These are phyloP conservation scores for Russula earlei DNA, from an alignment of 768 basidiomycete species.

Conservation along the genomic window DNA sequence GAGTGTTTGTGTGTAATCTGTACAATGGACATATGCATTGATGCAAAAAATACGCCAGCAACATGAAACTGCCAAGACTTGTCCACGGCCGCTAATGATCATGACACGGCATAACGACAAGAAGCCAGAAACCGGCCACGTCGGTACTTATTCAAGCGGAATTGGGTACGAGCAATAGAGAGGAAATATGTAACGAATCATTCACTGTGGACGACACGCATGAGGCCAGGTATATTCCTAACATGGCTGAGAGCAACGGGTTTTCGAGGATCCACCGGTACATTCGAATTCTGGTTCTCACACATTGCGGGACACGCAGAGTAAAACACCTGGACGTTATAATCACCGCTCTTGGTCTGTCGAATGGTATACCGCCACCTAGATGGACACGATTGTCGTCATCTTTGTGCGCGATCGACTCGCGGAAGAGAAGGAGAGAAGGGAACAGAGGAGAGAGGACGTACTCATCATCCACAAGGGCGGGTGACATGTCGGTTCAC, in stretches of 20 bases:
- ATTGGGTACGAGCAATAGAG: too few relatives aligned
- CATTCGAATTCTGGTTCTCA: constrained; percentile 27
- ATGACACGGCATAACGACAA: too few relatives aligned
- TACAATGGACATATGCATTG: neutral
- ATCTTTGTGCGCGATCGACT: constrained; percentile 2
- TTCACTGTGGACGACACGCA: constrained; percentile 52
- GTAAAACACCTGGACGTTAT: constrained; percentile 56
- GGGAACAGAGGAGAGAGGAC: constrained; percentile 24
- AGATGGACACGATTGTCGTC: neutral
- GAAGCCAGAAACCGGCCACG: neutral
- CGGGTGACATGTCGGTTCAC: constrained; percentile 43
- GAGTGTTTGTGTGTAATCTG: neutral
- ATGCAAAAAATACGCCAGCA: neutral
- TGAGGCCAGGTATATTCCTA: constrained; percentile 57
- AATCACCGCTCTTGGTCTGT: constrained; percentile 45
- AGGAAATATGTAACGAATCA: neutral
- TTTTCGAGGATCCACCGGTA: constrained; percentile 41
- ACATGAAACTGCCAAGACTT: neutral
- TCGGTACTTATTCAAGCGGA: neutral
- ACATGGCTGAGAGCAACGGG: constrained; percentile 56
- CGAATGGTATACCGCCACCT: constrained; percentile 62
- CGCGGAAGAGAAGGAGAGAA: neutral
- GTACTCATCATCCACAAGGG: constrained; percentile 61
- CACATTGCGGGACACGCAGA: constrained; percentile 44
- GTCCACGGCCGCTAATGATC: neutral